Evolutionary conservation across 176 grass and related monocot genomes (phyloP).

Genomic region (Aegilops longissima): DNA sequence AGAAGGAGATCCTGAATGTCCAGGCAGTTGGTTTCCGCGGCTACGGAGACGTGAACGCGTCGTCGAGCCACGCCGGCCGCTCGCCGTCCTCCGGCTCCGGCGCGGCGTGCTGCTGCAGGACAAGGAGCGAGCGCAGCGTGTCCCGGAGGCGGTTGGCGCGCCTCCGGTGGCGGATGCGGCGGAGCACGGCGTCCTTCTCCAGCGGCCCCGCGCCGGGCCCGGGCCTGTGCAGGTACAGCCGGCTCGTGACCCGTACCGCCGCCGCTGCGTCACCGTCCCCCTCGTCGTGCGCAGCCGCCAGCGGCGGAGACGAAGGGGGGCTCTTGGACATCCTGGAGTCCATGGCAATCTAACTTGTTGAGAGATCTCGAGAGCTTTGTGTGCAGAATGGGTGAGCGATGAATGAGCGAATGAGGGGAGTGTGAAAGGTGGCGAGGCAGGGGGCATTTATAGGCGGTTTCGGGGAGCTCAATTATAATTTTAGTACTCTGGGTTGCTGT

Average conservation of each 20-base stretch:
- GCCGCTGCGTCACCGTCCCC: neutral
- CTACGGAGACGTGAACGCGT: constrained; percentile 51
- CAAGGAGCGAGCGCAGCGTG: constrained; percentile 39
- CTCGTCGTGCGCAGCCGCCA: neutral
- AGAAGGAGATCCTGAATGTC: neutral
- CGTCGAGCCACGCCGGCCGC: too few relatives aligned
- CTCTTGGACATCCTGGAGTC: constrained; percentile 44
- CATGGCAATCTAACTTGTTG: constrained; percentile 28
- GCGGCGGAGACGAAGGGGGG: neutral
- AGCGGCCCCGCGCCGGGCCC: constrained; percentile 25
- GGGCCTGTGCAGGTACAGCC: constrained; percentile 47
- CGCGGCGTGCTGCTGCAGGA: neutral
- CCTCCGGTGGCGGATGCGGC: constrained; percentile 76
- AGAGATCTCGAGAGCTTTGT: neutral
- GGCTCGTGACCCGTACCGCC: constrained; percentile 37
- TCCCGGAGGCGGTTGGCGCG: constrained; percentile 46
- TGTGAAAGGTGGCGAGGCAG: neutral
- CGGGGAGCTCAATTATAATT: neutral
- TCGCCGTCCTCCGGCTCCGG: constrained; percentile 10
- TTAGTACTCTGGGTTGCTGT: neutral
- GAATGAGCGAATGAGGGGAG: neutral
- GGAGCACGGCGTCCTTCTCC: constrained; percentile 66
- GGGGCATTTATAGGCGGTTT: constrained; percentile 25
- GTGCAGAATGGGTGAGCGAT: neutral
- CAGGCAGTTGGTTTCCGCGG: neutral